A percentile compares a stretch with the other conserved stretches of the same genome.
Evolutionary conservation across 164 flowering plant genomes (phyloP).

Genomic region (Cinnamomum micranthum): DNA sequence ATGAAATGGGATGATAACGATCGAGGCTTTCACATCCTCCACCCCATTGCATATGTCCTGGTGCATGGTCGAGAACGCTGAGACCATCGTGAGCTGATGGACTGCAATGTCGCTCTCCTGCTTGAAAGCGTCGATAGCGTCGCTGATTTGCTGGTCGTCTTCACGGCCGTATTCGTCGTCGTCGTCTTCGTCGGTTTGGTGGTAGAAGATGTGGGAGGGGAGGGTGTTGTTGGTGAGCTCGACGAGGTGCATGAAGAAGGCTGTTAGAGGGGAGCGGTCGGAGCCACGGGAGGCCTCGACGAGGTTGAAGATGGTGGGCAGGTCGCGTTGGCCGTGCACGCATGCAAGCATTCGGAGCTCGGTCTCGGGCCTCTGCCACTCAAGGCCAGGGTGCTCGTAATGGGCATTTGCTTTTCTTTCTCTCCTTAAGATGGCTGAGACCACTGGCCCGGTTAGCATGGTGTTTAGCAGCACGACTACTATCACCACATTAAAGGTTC

Average conservation of each 20-base stretch:
- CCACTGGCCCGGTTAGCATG: constrained; percentile 34
- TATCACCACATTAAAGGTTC: constrained; percentile 25
- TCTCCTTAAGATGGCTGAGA: constrained; percentile 31
- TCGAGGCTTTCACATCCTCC: constrained; percentile 16
- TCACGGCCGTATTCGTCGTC: constrained; percentile 17
- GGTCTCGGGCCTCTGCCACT: constrained; percentile 30
- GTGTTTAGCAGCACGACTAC: constrained; percentile 37
- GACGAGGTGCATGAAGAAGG: constrained; percentile 59
- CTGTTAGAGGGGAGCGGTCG: constrained; percentile 25
- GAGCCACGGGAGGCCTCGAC: constrained; percentile 28
- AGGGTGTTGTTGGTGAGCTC: constrained; percentile 33
- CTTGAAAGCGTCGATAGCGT: constrained; percentile 57
- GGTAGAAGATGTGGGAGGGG: constrained; percentile 50
- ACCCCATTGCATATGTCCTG: constrained; percentile 25
- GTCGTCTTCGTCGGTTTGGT: constrained; percentile 61
- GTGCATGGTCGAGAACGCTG: constrained; percentile 27
- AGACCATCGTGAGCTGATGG: constrained; percentile 17
- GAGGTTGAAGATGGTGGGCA: constrained; percentile 37
- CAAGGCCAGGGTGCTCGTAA: constrained; percentile 34
- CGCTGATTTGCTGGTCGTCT: constrained; percentile 63
- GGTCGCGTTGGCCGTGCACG: constrained; percentile 53
- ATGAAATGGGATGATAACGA: constrained; percentile 26
- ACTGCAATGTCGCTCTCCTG: constrained; percentile 26
- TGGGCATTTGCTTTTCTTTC: constrained; percentile 27
- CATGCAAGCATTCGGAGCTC: constrained; percentile 62